A percentile compares a stretch with the other conserved stretches of the same genome.
These are phyloP conservation scores for Saccharomycopsis fermentans DNA, from an alignment of 805 yeast genomes.

Conservation along the genomic window DNA sequence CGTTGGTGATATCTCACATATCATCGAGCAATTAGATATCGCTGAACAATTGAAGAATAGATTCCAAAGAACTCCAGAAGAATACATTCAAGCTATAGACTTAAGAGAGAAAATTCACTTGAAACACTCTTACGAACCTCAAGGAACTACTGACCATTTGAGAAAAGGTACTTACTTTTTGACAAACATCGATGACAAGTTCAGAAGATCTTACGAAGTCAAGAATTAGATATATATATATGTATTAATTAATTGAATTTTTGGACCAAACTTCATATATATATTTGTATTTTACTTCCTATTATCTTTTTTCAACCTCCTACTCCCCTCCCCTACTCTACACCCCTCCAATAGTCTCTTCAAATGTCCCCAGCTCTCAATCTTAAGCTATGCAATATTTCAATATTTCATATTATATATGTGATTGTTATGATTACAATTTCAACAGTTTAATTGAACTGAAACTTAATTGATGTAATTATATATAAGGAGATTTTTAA, in stretches of 20 bases:
- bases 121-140: constrained; percentile 68
- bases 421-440: background rate
- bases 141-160: constrained; percentile 65
- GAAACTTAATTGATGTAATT: no score
- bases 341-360: no score
- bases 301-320: background rate
- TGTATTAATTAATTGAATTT: background rate
- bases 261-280: background rate
- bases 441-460: background rate
- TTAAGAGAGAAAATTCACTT: constrained; percentile 86
- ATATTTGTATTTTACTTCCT: background rate
- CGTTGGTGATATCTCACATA: constrained; percentile 66
- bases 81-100: constrained; percentile 70
- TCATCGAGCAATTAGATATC: constrained; percentile 56
- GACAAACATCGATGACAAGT: constrained; percentile 75
- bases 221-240: background rate
- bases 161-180: constrained; percentile 76
- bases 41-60: constrained; percentile 60
- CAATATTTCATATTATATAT: background rate
- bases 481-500: no score
- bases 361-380: no score
- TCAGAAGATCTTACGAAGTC: constrained; percentile 64
- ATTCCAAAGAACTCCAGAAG: constrained; percentile 56
- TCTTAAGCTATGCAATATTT: background rate
- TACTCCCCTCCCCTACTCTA: no score